A percentile compares a stretch with the other conserved stretches of the same genome.
phyloP scores from a whole-genome alignment of 2,329 filamentous ascomycete species.

The Neonectria faginata region DNA sequence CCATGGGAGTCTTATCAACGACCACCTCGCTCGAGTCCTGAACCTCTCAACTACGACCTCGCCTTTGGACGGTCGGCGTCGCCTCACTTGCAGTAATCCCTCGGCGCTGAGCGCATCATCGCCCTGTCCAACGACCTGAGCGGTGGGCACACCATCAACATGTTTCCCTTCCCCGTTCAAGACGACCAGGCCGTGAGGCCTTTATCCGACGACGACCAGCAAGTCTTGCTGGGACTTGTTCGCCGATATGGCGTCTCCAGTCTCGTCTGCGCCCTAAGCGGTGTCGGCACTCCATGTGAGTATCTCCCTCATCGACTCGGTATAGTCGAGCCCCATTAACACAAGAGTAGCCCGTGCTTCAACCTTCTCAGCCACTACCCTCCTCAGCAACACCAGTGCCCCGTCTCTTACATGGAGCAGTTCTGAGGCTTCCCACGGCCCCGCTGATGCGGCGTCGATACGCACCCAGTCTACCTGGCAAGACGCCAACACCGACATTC shows the following conservation, averaged over 20 bases:
- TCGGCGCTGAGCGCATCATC: conserved; percentile 44
- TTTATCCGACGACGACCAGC: conserved; percentile 55
- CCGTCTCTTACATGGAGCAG: conserved; percentile 57
- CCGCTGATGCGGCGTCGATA: conserved; percentile 55
- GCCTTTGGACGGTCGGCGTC: conserved; percentile 21
- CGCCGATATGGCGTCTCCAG: conserved; percentile 55
- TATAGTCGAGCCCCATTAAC: conserved; percentile 28
- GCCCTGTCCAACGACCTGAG: conserved; percentile 31
- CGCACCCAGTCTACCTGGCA: conserved; percentile 55
- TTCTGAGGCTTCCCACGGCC: conserved; percentile 55
- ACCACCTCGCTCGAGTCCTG: conserved; percentile 29
- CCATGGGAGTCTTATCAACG: conserved; percentile 35
- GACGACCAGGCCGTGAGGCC: conserved; percentile 53
- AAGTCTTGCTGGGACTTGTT: conserved; percentile 51
- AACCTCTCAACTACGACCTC: conserved; percentile 16
- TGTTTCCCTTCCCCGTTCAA: conserved; percentile 51
- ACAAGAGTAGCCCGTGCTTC: conserved; percentile 53
- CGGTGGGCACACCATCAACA: conserved; percentile 37
- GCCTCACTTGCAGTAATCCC: conserved; percentile 25
- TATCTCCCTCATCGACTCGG: conserved; percentile 13
- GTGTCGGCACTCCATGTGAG: conserved; percentile 54
- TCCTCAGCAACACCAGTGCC: conserved; percentile 55
- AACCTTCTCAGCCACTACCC: conserved; percentile 54
- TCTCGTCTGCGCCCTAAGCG: conserved; percentile 52
- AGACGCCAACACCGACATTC: conserved; percentile 50